Conservation (phyloP, 495 filamentous ascomycete genomes). For the Parmelia sp. region DNA sequence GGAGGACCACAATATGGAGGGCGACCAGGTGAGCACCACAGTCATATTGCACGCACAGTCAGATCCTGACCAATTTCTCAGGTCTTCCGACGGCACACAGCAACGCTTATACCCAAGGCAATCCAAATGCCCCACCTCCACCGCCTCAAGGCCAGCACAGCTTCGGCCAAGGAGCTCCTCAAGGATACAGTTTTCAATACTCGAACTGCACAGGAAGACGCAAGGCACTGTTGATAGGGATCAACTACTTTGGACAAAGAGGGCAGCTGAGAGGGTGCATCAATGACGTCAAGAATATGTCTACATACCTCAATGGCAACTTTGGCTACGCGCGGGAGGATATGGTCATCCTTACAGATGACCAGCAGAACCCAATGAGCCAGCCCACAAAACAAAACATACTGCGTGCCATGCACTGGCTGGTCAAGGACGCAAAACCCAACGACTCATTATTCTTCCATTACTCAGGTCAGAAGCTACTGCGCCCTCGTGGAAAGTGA, state of each 20-base stretch:
- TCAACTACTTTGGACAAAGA: constrained; percentile 94
- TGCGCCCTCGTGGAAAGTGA: neutral
- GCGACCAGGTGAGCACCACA: constrained; percentile 33
- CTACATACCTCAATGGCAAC: constrained; percentile 77
- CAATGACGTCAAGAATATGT: constrained; percentile 99
- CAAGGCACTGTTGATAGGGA: constrained; percentile 91
- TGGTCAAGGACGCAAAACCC: constrained; percentile 88
- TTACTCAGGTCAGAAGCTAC: constrained; percentile 71
- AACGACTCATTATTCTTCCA: constrained; percentile 99
- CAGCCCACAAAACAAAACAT: constrained; percentile 96
- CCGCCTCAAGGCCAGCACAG: constrained; percentile 42
- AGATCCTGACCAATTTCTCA: constrained; percentile 1
- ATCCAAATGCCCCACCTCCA: constrained; percentile 34
- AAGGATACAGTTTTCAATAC: constrained; percentile 79
- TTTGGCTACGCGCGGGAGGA: constrained; percentile 94
- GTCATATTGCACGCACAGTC: neutral
- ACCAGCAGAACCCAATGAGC: constrained; percentile 95
- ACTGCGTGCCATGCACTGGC: constrained; percentile 94
- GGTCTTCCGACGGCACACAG: constrained; percentile 28
- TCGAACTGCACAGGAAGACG: constrained; percentile 84
- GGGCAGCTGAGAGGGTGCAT: constrained; percentile 93
- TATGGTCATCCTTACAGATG: constrained; percentile 97
- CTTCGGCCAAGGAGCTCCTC: constrained; percentile 75
- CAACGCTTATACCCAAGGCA: constrained; percentile 35
- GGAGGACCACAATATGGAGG: constrained; percentile 37